These are phyloP conservation scores for Raddia guianensis DNA, from an alignment of 176 grass and related monocot genomes.

Conservation along the genomic window DNA sequence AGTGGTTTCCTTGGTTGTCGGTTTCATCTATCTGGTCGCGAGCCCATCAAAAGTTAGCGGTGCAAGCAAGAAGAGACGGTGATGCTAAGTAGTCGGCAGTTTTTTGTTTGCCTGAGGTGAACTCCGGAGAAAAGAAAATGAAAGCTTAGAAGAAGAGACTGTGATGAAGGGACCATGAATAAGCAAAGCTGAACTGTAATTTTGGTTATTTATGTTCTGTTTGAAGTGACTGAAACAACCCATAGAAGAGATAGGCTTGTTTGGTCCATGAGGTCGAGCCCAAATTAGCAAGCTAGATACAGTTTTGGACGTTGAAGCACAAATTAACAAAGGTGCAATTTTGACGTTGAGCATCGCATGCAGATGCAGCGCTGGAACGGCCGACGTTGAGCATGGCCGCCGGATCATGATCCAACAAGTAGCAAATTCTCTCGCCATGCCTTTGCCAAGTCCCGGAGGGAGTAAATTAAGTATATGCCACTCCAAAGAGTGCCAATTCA, in stretches of 20 bases:
- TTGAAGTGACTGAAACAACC: not conserved
- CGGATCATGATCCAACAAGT: too few relatives aligned
- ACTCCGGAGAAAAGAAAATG: not conserved
- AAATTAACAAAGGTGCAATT: too few relatives aligned
- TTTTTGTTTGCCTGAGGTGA: not conserved
- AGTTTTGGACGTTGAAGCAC: too few relatives aligned
- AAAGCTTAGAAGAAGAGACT: not conserved
- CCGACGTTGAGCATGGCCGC: too few relatives aligned
- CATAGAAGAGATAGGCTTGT: not conserved
- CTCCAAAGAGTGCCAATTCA: too few relatives aligned
- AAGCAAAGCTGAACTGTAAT: conserved; percentile 23
- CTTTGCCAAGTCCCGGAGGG: too few relatives aligned
- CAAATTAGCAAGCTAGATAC: too few relatives aligned
- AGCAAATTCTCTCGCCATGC: too few relatives aligned
- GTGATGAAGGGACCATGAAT: conserved; percentile 26
- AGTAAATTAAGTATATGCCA: too few relatives aligned
- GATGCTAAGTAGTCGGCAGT: conserved; percentile 5
- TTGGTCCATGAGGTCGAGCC: too few relatives aligned
- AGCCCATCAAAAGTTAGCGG: conserved; percentile 67
- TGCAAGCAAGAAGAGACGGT: conserved; percentile 84
- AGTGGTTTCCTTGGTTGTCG: conserved; percentile 60
- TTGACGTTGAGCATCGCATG: too few relatives aligned
- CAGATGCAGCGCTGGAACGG: too few relatives aligned
- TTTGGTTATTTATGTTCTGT: conserved; percentile 33
- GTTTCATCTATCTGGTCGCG: conserved; percentile 74